Evolutionary conservation across 306 rosid species (phyloP).

Genomic region (Cicer judaicum): DNA sequence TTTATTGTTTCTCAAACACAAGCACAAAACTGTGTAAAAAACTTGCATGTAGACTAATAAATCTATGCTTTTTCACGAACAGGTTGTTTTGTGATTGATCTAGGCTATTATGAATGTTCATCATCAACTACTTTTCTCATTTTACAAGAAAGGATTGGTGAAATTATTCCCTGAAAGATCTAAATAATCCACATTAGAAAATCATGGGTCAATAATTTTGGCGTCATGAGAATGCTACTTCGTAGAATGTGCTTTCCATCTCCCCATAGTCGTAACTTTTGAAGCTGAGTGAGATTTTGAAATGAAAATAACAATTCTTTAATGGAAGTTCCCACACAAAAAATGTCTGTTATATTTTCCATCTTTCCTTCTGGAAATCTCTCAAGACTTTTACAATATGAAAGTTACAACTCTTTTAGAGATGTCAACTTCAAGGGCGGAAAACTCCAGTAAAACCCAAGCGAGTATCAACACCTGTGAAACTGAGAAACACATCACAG

Average conservation of each 20-base stretch:
- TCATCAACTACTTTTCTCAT: not conserved
- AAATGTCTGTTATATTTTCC: not conserved
- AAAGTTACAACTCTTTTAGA: not conserved
- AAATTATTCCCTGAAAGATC: no score
- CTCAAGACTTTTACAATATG: not conserved
- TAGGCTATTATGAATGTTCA: not conserved
- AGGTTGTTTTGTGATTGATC: not conserved
- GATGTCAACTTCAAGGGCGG: conserved; percentile 27
- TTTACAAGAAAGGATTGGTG: not conserved
- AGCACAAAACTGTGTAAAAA: no score
- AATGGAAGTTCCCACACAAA: not conserved
- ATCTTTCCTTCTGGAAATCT: not conserved
- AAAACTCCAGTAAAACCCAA: not conserved
- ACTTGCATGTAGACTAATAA: no score
- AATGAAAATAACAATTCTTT: not conserved
- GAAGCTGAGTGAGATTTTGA: not conserved
- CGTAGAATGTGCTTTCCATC: not conserved
- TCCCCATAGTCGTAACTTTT: not conserved
- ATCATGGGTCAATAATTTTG: no score
- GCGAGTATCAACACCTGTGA: no score
- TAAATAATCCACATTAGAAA: no score
- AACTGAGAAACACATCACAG: no score
- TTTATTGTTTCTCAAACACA: no score
- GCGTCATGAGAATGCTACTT: no score
- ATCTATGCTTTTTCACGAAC: no score